These are phyloP conservation scores for Xylaria venustula DNA, from an alignment of 495 filamentous ascomycete species.

Conservation along the genomic window DNA sequence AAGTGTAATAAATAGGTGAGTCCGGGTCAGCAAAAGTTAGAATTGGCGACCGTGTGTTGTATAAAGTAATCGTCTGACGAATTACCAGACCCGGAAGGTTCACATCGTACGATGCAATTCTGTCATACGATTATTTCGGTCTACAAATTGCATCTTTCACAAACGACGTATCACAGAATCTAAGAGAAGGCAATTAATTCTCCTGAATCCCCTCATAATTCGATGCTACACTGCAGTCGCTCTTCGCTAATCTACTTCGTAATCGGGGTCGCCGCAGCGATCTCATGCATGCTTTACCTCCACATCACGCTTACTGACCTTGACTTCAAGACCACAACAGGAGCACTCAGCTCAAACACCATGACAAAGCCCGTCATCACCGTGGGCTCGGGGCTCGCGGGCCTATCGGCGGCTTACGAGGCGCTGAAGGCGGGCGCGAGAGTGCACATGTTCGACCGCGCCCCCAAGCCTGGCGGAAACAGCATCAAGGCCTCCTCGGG, in stretches of 20 bases:
- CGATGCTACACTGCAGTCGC: conserved; percentile 17
- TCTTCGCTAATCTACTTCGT: conserved; percentile 18
- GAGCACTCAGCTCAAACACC: neutral
- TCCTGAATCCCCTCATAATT: neutral
- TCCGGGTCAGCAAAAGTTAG: neutral
- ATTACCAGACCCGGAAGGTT: neutral
- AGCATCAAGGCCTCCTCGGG: conserved; percentile 62
- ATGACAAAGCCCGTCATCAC: conserved; percentile 39
- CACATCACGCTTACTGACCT: conserved; percentile 6
- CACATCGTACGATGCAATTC: conserved; percentile 9
- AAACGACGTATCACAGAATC: neutral
- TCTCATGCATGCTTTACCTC: conserved; percentile 25
- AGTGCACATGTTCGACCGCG: conserved; percentile 54
- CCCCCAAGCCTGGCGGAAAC: conserved; percentile 58
- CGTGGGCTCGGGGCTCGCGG: conserved; percentile 53
- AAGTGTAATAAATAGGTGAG: neutral
- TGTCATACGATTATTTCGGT: conserved; percentile 3
- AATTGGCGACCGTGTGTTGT: neutral
- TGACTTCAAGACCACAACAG: neutral
- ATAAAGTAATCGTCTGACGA: neutral
- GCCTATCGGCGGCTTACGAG: conserved; percentile 48
- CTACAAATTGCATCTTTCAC: neutral
- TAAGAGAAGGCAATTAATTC: neutral
- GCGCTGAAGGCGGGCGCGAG: conserved; percentile 43
- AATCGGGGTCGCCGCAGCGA: conserved; percentile 22